Evolutionary conservation across 768 basidiomycete genomes (phyloP).

Genomic region (Boletus rex-veris): DNA sequence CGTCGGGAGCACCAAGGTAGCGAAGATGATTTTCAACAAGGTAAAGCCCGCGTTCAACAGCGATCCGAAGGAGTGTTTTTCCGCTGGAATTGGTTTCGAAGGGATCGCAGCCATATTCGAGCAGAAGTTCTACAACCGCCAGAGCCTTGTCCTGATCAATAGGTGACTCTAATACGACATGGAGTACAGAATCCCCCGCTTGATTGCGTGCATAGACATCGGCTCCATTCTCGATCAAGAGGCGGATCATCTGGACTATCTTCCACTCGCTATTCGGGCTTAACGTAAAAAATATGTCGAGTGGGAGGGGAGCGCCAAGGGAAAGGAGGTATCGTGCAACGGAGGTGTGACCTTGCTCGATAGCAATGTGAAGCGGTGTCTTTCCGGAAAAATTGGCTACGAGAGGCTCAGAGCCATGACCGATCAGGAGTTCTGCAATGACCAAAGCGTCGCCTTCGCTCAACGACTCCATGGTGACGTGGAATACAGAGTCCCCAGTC

Average conservation of each 20-base stretch:
- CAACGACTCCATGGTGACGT: not conserved
- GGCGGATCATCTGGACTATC: not conserved
- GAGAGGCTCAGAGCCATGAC: not conserved
- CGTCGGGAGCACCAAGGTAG: not conserved
- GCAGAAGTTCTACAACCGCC: not conserved
- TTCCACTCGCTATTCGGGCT: not conserved
- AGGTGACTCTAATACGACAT: not conserved
- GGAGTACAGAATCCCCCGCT: not conserved
- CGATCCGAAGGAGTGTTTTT: not conserved
- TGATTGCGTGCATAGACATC: not conserved
- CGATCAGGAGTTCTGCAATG: not conserved
- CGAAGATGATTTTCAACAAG: not conserved
- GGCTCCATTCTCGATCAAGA: not conserved
- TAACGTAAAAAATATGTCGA: not conserved
- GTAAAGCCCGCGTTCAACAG: not conserved
- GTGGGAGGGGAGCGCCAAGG: not conserved
- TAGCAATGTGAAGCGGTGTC: too few relatives aligned
- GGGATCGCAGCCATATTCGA: not conserved
- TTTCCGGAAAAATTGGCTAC: not conserved
- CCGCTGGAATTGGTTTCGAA: not conserved
- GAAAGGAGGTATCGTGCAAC: too few relatives aligned
- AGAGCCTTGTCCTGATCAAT: fast-evolving
- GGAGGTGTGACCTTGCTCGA: too few relatives aligned
- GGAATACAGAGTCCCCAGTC: not conserved
- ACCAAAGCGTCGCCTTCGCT: not conserved